These are phyloP conservation scores for sorghum (Sorghum bicolor) DNA, from an alignment of 176 grass and related monocot species.

Conservation along the genomic window DNA sequence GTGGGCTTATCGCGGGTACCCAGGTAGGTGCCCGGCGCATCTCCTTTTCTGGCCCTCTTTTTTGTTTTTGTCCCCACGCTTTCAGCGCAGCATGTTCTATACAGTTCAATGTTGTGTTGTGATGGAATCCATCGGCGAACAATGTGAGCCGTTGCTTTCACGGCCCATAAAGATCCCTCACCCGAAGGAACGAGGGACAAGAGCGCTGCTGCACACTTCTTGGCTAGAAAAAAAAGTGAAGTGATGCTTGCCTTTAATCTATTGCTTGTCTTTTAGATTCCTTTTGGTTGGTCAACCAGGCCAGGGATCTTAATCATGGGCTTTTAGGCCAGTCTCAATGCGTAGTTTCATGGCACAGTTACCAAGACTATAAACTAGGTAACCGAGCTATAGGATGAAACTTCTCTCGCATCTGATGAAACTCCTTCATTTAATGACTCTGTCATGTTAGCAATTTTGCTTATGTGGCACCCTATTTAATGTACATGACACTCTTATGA, in stretches of 20 bases:
- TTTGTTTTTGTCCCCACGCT: not conserved
- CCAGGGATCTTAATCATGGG: not conserved
- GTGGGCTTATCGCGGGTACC: not conserved
- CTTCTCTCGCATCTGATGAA: too few relatives aligned
- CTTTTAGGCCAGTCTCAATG: too few relatives aligned
- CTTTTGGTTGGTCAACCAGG: slow-evolving; percentile 31
- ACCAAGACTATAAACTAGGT: too few relatives aligned
- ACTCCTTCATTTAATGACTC: too few relatives aligned
- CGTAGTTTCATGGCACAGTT: too few relatives aligned
- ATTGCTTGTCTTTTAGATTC: not conserved
- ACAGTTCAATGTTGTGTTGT: not conserved
- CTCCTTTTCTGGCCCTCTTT: not conserved
- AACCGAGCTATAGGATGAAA: too few relatives aligned
- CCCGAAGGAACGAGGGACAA: not conserved
- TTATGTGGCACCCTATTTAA: too few relatives aligned
- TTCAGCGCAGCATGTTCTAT: not conserved
- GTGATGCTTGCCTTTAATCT: slow-evolving; percentile 9
- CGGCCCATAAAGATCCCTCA: not conserved
- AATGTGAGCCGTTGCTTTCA: slow-evolving; percentile 29
- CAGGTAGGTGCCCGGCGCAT: not conserved
- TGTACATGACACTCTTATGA: too few relatives aligned
- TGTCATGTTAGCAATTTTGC: too few relatives aligned
- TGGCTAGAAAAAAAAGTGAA: slow-evolving; percentile 37
- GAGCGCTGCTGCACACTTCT: not conserved
- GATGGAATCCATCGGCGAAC: slow-evolving; percentile 1